These are phyloP conservation scores for Colletotrichum godetiae DNA, from an alignment of 2,329 filamentous ascomycete genomes.

Conservation along the genomic window DNA sequence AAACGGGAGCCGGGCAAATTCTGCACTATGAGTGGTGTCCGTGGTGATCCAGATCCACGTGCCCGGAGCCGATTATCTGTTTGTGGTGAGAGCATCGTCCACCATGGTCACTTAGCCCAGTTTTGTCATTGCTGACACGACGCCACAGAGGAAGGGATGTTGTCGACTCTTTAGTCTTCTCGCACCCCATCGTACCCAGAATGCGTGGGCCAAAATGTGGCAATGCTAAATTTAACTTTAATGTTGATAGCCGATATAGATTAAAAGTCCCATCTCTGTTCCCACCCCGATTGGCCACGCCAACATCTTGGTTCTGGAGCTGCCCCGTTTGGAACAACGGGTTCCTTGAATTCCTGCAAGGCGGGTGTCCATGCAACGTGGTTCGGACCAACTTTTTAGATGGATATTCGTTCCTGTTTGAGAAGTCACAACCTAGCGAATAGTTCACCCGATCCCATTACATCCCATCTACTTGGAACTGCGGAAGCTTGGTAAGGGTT, in stretches of 20 bases:
- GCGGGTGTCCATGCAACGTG: neutral
- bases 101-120: neutral
- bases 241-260: conserved; percentile 19
- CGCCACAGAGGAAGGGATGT: neutral
- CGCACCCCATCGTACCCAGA: too few relatives aligned
- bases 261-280: conserved; percentile 1
- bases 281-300: conserved; percentile 1
- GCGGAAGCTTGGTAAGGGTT: conserved; percentile 1
- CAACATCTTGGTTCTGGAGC: conserved; percentile 15
- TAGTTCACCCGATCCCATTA: neutral
- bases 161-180: neutral
- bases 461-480: conserved; percentile 15
- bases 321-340: neutral
- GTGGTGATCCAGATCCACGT: neutral
- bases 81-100: neutral
- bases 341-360: neutral
- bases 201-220: neutral
- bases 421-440: neutral
- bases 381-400: neutral
- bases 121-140: conserved; percentile 19
- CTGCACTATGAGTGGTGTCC: neutral
- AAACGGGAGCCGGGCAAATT: neutral
- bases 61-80: neutral
- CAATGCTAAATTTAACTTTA: conserved; percentile 21
- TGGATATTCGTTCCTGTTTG: neutral